Percentiles rank a stretch among this genome's conserved stretches.
Conservation (phyloP, 2,329 filamentous ascomycete genomes). For the Beauveria brongniartii region DNA sequence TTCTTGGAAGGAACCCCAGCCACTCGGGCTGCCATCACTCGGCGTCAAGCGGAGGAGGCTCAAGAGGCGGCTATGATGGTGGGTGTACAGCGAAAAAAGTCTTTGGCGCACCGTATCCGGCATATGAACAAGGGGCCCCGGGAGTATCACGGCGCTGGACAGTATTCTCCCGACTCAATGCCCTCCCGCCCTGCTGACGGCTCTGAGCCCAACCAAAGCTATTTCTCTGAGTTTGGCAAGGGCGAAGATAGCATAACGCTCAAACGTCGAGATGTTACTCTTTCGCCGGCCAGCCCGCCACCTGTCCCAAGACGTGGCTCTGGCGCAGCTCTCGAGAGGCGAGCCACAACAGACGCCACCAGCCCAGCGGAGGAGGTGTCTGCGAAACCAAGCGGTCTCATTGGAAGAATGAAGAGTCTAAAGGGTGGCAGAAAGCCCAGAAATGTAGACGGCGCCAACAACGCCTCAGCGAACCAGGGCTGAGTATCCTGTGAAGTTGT, state of each 20-base stretch:
- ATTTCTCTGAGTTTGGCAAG: constrained; percentile 69
- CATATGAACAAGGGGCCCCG: constrained; percentile 68
- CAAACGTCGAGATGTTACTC: constrained; percentile 29
- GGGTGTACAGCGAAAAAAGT: constrained; percentile 84
- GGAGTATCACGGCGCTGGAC: constrained; percentile 47
- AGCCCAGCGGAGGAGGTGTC: constrained; percentile 31
- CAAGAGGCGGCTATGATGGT: constrained; percentile 43
- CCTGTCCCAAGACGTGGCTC: constrained; percentile 32
- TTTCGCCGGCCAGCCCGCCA: constrained; percentile 51
- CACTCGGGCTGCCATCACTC: constrained; percentile 68
- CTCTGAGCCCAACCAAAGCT: constrained; percentile 54
- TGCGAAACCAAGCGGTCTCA: constrained; percentile 51
- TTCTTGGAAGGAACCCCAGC: constrained; percentile 93
- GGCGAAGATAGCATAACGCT: constrained; percentile 45
- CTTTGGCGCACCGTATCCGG: constrained; percentile 82
- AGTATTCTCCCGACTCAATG: constrained; percentile 31
- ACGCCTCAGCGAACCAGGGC: not conserved
- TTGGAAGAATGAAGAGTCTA: constrained; percentile 75
- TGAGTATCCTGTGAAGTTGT: constrained; percentile 8
- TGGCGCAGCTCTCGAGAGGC: constrained; percentile 49
- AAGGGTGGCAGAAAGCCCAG: constrained; percentile 54
- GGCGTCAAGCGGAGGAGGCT: constrained; percentile 61
- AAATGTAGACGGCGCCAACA: constrained; percentile 28
- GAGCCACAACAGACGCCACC: constrained; percentile 51
- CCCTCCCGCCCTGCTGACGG: constrained; percentile 25